phyloP scores from a whole-genome alignment of 2,329 filamentous ascomycete genomes.

The Venturia oleaginea region DNA sequence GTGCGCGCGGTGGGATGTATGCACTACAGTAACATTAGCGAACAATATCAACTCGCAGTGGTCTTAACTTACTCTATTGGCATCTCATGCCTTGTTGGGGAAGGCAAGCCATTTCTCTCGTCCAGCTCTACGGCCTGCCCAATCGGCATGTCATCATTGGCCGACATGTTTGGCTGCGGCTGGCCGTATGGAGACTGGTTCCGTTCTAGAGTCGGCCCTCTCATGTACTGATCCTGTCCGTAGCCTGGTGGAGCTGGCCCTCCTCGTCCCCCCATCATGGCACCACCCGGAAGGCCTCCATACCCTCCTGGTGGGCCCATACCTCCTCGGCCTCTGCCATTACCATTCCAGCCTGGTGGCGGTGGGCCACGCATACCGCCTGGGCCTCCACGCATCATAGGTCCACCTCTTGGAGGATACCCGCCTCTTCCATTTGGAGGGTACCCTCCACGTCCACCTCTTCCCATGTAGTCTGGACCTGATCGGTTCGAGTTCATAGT shows the following conservation, averaged over 20 bases:
- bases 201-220: constrained; percentile 35
- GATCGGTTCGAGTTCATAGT: constrained; percentile 32
- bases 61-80: constrained; percentile 19
- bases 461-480: constrained; percentile 23
- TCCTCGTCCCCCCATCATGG: constrained; percentile 20
- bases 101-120: constrained; percentile 50
- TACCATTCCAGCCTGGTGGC: constrained; percentile 28
- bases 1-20: constrained; percentile 40
- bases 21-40: neutral
- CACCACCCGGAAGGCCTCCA: constrained; percentile 15
- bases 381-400: constrained; percentile 25
- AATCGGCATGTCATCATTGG: constrained; percentile 32
- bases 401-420: constrained; percentile 27
- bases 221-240: constrained; percentile 29
- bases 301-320: constrained; percentile 19
- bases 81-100: constrained; percentile 20
- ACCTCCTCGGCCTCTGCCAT: constrained; percentile 20
- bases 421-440: constrained; percentile 20
- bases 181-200: constrained; percentile 30
- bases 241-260: constrained; percentile 18
- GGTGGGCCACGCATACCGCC: constrained; percentile 26
- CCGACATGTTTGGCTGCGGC: constrained; percentile 32
- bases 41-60: constrained; percentile 17
- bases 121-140: constrained; percentile 76
- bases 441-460: constrained; percentile 31